Evolutionary conservation across 495 filamentous ascomycete species (phyloP).

Genomic region (Talaromyces ruber): DNA sequence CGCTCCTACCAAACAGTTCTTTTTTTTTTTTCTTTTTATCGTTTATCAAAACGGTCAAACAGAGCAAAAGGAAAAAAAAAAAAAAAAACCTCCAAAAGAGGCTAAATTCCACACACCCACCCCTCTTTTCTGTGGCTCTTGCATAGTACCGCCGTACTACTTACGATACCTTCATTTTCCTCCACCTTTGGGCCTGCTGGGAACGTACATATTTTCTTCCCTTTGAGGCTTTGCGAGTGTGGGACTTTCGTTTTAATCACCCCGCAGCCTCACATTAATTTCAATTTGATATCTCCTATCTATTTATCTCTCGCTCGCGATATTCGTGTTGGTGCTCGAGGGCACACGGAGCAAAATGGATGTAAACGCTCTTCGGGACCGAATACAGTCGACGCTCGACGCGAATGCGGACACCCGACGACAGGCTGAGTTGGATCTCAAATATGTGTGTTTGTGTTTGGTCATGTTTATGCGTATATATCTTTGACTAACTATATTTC

Average conservation of each 20-base stretch:
- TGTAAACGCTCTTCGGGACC: conserved; percentile 73
- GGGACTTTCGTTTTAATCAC: neutral
- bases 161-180: neutral
- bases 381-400: conserved; percentile 81
- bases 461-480: neutral
- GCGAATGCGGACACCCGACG: conserved; percentile 75
- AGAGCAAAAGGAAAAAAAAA: neutral
- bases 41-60: neutral
- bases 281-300: neutral
- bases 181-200: neutral
- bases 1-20: neutral
- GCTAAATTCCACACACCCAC: neutral
- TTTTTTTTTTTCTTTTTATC: neutral
- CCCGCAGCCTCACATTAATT: neutral
- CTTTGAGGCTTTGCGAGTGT: neutral
- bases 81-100: neutral
- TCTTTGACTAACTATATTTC: conserved; percentile 5
- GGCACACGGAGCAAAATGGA: conserved; percentile 58
- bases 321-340: conserved; percentile 22
- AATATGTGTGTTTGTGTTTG: conserved; percentile 59
- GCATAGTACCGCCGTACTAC: neutral
- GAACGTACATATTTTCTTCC: neutral
- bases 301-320: neutral
- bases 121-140: neutral
- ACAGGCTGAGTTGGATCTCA: conserved; percentile 85